Evolutionary conservation across 345 rosid genomes (phyloP), one percentile per base, ranked within the genome.

Genomic region (Dipteronia dyeriana): DNA sequence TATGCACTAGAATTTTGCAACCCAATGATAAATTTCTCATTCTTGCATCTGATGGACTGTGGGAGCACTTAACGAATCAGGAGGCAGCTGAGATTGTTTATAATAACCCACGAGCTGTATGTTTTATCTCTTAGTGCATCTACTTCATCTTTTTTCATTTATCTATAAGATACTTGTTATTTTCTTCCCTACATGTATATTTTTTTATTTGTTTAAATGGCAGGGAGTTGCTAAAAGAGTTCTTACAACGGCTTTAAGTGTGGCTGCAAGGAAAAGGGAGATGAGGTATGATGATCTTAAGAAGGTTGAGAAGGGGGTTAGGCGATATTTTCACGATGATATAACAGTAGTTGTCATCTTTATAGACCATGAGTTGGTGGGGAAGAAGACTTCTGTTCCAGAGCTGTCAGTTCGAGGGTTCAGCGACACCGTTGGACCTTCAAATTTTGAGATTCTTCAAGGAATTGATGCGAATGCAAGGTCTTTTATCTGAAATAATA

Each of bases 11-110:
- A 85, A 88, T 72, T 20, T 76, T 96, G 62, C 89, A 75, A 77
- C 86, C 94, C 47, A 87, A 69, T n/a, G 98, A 96, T 61, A 92
- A 86, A 72, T 94, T 96, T 82, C 81, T 94, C 70, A 92, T 96
- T 78, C 94, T 96, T 69, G 99, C 99, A 41, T 96, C 99, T 13
- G 98, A 96, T 83, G 99, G 99, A 20, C 91, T 96, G 7, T 96
- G 98, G 98, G 99, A 92, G 61, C 91, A 89, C 59, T 73, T 96
- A 79, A 79, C 88, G 14, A 96, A 96, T 84, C 92, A 96, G 86
- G 89, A 91, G 85, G 97, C 97, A 22, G 97, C 80, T 23, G 95
- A 96, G 77, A 91, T 91, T 14, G 97, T 94, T 17, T 72, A 84
- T 77, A 90, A 82, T 12, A 82, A 79, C 67, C 97, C 95, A 12